Evolutionary conservation across 371 early-diverging fungal genomes (phyloP).

Genomic region (Mucor plumbeus): DNA sequence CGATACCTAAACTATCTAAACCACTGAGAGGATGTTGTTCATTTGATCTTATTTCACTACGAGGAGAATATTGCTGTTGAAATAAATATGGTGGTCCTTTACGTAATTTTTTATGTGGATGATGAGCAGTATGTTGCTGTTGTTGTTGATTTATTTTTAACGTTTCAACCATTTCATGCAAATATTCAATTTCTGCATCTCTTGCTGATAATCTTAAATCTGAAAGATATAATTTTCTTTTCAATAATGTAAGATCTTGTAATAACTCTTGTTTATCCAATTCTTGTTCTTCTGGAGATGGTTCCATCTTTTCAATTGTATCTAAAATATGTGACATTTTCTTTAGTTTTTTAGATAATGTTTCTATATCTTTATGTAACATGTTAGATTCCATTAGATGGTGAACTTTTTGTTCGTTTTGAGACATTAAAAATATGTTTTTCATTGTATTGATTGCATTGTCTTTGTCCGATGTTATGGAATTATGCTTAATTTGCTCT

Average conservation of each 20-base stretch:
- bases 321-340: conserved; percentile 34
- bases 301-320: conserved; percentile 38
- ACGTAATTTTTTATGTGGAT: conserved; percentile 12
- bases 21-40: conserved; percentile 31
- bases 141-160: conserved; percentile 21
- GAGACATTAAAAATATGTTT: conserved; percentile 36
- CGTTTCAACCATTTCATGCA: conserved; percentile 36
- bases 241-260: conserved; percentile 35
- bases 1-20: conserved; percentile 38
- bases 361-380: conserved; percentile 34
- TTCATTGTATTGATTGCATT: conserved; percentile 38
- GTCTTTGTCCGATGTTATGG: conserved; percentile 16
- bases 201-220: conserved; percentile 48
- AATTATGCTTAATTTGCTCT: conserved; percentile 32
- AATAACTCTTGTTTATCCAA: conserved; percentile 34
- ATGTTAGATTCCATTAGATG: conserved; percentile 31
- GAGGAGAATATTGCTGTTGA: conserved; percentile 54
- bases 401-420: conserved; percentile 36
- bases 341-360: conserved; percentile 29
- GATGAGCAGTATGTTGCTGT: background rate
- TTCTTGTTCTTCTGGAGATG: conserved; percentile 29
- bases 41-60: conserved; percentile 33
- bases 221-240: conserved; percentile 45
- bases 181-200: conserved; percentile 50
- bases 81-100: conserved; percentile 50